Conservation (phyloP, 2,329 filamentous ascomycete species). For the Sarocladium strictum region DNA sequence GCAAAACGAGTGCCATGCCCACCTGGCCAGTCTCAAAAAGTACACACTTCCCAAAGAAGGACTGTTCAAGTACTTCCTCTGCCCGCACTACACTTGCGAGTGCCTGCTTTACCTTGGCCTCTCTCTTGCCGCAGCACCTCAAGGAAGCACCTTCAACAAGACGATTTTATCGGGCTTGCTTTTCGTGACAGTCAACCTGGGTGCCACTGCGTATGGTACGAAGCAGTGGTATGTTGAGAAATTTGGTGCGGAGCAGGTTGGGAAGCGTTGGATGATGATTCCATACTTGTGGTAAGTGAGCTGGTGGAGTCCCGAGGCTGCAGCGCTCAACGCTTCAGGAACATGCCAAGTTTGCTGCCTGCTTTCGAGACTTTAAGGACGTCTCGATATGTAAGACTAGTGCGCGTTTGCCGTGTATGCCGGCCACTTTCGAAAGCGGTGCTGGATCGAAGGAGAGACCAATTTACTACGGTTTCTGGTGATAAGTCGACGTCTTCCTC, state of each 20-base stretch:
- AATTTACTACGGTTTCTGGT: slow-evolving; percentile 61
- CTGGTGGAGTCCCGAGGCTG: not conserved
- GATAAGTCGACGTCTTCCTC: slow-evolving; percentile 60
- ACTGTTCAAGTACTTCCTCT: slow-evolving; percentile 67
- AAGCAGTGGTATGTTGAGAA: slow-evolving; percentile 72
- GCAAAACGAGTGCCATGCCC: slow-evolving; percentile 68
- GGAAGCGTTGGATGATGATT: slow-evolving; percentile 67
- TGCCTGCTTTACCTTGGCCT: slow-evolving; percentile 78
- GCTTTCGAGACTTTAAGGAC: slow-evolving; percentile 75
- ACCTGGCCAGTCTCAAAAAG: slow-evolving; percentile 67
- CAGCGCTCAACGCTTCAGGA: slow-evolving; percentile 16
- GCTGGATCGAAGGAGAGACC: slow-evolving; percentile 54
- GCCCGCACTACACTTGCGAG: slow-evolving; percentile 89
- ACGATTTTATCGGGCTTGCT: slow-evolving; percentile 64
- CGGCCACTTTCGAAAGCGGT: slow-evolving; percentile 42
- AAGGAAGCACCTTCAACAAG: slow-evolving; percentile 59
- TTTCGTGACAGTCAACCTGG: slow-evolving; percentile 76
- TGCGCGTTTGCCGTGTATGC: slow-evolving; percentile 54
- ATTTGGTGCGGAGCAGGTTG: slow-evolving; percentile 63
- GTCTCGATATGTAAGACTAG: slow-evolving; percentile 78
- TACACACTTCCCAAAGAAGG: slow-evolving; percentile 75
- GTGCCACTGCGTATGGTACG: slow-evolving; percentile 72
- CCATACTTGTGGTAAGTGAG: slow-evolving; percentile 50
- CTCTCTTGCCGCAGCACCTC: slow-evolving; percentile 66
- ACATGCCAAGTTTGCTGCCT: slow-evolving; percentile 58